phyloP scores from a whole-genome alignment of 176 grass and related monocot species.

The Tillandsia fasciculata region DNA sequence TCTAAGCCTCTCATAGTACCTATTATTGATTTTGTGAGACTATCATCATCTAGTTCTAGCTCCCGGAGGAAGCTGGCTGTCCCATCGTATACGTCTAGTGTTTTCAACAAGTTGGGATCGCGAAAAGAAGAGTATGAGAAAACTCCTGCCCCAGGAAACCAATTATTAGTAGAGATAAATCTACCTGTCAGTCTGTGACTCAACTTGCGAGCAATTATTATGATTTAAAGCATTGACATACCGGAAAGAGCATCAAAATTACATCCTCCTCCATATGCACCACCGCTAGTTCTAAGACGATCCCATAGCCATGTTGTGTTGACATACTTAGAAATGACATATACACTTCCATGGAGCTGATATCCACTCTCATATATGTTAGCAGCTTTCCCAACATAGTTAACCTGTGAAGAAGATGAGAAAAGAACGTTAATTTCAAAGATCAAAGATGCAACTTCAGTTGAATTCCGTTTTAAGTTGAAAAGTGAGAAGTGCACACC shows the following conservation, averaged over 20 bases:
- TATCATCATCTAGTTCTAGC: constrained; percentile 74
- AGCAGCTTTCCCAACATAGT: constrained; percentile 97
- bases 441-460: background rate
- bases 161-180: constrained; percentile 2
- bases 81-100: constrained; percentile 81
- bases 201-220: too few relatives aligned
- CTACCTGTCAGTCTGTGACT: background rate
- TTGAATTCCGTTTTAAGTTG: background rate
- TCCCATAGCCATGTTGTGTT: constrained; percentile 94
- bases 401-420: constrained; percentile 53
- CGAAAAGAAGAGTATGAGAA: constrained; percentile 97
- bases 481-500: constrained; percentile 28
- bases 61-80: constrained; percentile 85
- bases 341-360: constrained; percentile 79
- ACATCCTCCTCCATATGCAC: constrained; percentile 96
- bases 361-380: constrained; percentile 92
- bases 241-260: constrained; percentile 97
- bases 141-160: constrained; percentile 46
- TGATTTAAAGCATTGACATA: constrained; percentile 2
- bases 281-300: constrained; percentile 87
- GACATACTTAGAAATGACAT: constrained; percentile 95
- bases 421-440: constrained; percentile 14
- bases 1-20: constrained; percentile 91
- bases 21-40: constrained; percentile 93
- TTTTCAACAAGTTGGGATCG: constrained; percentile 97